Base-by-base conservation (phyloP, 352 stramenopile species). In the Phytophthora citricola region DNA sequence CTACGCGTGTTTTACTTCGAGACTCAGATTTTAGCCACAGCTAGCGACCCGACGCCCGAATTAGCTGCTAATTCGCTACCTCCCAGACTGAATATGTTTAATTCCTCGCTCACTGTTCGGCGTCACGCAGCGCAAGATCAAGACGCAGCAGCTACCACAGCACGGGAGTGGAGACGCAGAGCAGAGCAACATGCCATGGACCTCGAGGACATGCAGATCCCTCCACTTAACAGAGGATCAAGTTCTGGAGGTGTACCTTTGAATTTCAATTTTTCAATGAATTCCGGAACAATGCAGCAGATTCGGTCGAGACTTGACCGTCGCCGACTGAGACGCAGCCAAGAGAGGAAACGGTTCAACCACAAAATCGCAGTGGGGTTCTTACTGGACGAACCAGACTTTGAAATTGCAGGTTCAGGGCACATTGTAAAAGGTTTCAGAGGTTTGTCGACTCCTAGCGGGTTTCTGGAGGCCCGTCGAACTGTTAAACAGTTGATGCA, bases 1-100 rank as follows among this genome's bases (percentile, higher is more conserved):
- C 31, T 83, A 8, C 78, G 71, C 17, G 38, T 85, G 26, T 90
- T 80, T 52, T 90, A 90, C 66, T 88, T 67, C 41, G 81, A 90
- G 69, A 74, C 71, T 44, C 76, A 75, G 27, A 64, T 89, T 46
- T 14, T 89, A 29, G 66, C 82, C 10, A 86, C 79, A 31, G 40
- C 27, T 29, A 57, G 46, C 38, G 55, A 60, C 22, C 39, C 38
- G 14, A 64, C 36, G 17, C 6, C 46, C 58, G 17, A 78, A 75
- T 59, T 67, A 75, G 49, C 43, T 44, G 29, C 55, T 72, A 41
- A 55, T 79, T 49, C 47, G 12, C 2, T 47, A 60, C 53, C 66
- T 67, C 0, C 8, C 31, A 34, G 31, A 34, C 6, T 34, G 12
- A 34, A 34, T 34, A 34, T 12, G 31, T 34, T 34, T 34, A 34